phyloP scores from a whole-genome alignment of 495 filamentous ascomycete genomes.

The Lentithecium fluviatile region DNA sequence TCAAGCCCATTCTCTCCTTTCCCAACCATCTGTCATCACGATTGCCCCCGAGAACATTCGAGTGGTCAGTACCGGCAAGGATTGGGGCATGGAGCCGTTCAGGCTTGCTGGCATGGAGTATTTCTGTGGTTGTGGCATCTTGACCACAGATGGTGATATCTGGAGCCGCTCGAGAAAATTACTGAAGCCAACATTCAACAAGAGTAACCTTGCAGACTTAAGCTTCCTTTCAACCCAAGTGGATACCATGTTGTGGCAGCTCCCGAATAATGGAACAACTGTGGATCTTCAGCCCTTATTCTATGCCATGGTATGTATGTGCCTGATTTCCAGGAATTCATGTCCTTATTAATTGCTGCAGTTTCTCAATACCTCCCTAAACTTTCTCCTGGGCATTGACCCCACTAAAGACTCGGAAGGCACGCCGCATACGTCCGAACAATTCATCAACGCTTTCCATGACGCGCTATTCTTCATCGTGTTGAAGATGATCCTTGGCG shows the following conservation, averaged over 20 bases:
- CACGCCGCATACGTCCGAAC: background rate
- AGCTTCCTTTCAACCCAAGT: background rate
- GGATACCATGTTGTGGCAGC: background rate
- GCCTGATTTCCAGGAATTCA: background rate
- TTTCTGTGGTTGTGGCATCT: conserved; percentile 9
- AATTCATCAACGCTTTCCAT: conserved; percentile 12
- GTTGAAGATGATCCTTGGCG: conserved; percentile 9
- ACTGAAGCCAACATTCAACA: conserved; percentile 1
- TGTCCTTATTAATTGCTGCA: background rate
- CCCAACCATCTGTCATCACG: background rate
- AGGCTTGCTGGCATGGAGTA: conserved; percentile 9
- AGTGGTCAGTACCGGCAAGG: background rate
- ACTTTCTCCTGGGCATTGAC: conserved; percentile 10
- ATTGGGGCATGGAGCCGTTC: conserved; percentile 4
- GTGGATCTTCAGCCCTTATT: conserved; percentile 3
- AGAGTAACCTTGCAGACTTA: background rate
- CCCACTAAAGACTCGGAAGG: background rate
- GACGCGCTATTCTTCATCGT: conserved; percentile 3
- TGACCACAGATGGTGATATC: conserved; percentile 8
- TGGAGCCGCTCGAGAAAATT: conserved; percentile 4
- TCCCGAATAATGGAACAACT: background rate
- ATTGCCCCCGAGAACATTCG: conserved; percentile 12
- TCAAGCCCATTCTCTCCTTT: background rate
- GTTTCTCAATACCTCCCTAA: conserved; percentile 5
- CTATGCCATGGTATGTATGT: background rate